Evolutionary conservation across 768 basidiomycete species (phyloP).

Genomic region (Amanita phalloides): DNA sequence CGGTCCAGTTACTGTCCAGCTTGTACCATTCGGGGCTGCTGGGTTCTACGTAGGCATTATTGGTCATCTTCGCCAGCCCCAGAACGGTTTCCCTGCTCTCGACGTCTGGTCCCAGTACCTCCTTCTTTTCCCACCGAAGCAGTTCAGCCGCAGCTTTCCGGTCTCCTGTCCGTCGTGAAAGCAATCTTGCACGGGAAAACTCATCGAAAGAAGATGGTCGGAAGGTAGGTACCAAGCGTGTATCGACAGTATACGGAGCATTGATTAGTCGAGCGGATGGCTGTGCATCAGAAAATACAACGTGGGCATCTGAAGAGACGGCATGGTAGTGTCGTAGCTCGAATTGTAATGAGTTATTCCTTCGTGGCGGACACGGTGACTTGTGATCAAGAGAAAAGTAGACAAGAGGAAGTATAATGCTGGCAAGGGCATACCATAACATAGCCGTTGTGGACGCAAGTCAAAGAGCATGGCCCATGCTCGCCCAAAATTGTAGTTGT

Average conservation of each 20-base stretch:
- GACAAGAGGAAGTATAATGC: constrained; percentile 34
- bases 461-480: background rate
- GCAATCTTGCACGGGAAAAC: constrained; percentile 29
- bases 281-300: constrained; percentile 45
- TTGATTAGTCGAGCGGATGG: constrained; percentile 6
- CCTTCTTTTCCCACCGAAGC: constrained; percentile 66
- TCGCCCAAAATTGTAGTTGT: background rate
- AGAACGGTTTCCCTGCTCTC: constrained; percentile 66
- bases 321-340: constrained; percentile 57
- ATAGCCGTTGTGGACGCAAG: constrained; percentile 24
- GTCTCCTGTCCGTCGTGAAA: constrained; percentile 35
- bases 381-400: constrained; percentile 14
- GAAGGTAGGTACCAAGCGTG: constrained; percentile 26
- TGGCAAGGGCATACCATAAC: constrained; percentile 36
- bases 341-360: constrained; percentile 25
- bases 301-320: constrained; percentile 32
- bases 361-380: background rate
- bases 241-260: constrained; percentile 24
- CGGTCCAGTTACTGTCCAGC: constrained; percentile 51
- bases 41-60: constrained; percentile 74
- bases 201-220: constrained; percentile 38
- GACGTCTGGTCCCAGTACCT: constrained; percentile 66
- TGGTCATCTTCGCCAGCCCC: constrained; percentile 89
- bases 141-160: constrained; percentile 7
- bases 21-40: constrained; percentile 71